Base-by-base conservation (phyloP, 495 filamentous ascomycete species). In the Acidiella bohemica region DNA sequence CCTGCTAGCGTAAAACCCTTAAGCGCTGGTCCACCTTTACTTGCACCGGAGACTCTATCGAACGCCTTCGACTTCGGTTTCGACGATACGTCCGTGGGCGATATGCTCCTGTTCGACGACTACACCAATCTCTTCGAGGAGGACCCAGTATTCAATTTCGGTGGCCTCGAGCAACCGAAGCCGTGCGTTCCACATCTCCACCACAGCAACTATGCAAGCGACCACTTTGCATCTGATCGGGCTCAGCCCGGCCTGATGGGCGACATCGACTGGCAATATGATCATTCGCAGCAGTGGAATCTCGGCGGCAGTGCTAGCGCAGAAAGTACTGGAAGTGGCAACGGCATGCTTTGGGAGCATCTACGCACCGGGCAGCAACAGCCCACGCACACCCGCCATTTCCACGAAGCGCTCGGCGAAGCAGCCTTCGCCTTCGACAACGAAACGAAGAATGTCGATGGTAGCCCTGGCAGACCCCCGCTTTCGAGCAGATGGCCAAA, bases 101-200 rank as follows among this genome's bases (percentile, higher is more conserved):
- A 46, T 29, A 50, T 50, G 35, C 41, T 9, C 28, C 41, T 43
- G 5, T 49, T 49, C 31, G 46, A 49, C n/a, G 35, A 44, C 20
- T 43, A 39, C 14, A 29, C 28, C 26, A 32, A 26, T 19, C 11
- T 33, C 11, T 31, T 34, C 1, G 27, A 43, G 8, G 46, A 47
- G 17, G 11, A 32, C 14, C 17, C 12, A 28, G 7, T 30, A 18
- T 9, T 20, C 20, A 2, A 23, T 23, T 37, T 37, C 19, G 34
- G 25, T 22, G 3, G n/a, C 25, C 25, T 27, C n/a, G 7, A 7
- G 7, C 7, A n/a, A 7, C 7, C 25, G 7, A 7, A 7, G 7
- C n/a, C n/a, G n/a, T n/a, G n/a, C n/a, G n/a, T n/a, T n/a, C n/a
- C n/a, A n/a, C n/a, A n/a, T n/a, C n/a, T n/a, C n/a, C n/a, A n/a